Conservation (phyloP, 2,329 filamentous ascomycete genomes). For the Passalora sequoiae region DNA sequence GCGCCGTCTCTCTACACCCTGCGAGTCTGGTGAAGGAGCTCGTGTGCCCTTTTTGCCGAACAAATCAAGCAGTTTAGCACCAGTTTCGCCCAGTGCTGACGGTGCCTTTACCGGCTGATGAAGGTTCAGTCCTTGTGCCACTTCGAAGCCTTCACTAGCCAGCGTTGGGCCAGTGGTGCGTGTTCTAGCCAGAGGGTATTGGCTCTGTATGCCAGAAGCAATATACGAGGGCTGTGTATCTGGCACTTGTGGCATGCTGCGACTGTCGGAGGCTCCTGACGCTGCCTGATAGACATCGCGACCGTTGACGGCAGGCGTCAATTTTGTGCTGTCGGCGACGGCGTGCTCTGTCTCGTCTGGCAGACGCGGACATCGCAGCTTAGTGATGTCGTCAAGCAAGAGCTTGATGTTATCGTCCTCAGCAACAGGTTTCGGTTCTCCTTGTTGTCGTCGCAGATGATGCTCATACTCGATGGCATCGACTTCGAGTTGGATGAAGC, state of each 20-base stretch:
- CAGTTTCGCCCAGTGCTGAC: neutral
- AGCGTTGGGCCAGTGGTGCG: slow-evolving; percentile 16
- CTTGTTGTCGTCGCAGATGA: slow-evolving; percentile 24
- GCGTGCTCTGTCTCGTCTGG: slow-evolving; percentile 10
- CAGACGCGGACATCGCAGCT: slow-evolving; percentile 14
- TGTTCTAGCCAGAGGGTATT: neutral
- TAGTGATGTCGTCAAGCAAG: slow-evolving; percentile 21
- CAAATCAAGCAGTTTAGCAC: neutral
- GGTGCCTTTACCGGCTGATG: slow-evolving; percentile 16
- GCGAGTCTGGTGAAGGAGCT: neutral
- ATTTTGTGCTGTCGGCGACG: too few species aligned
- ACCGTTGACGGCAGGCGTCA: neutral
- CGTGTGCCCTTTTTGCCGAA: neutral
- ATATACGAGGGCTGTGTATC: neutral
- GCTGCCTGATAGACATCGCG: neutral
- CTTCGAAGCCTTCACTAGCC: slow-evolving; percentile 22
- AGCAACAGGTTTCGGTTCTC: slow-evolving; percentile 18
- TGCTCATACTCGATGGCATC: slow-evolving; percentile 26
- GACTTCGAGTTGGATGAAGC: slow-evolving; percentile 25
- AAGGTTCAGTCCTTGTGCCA: slow-evolving; percentile 28
- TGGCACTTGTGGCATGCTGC: neutral
- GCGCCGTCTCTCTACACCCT: too few species aligned
- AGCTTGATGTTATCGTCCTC: slow-evolving; percentile 14
- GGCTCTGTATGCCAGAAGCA: slow-evolving; percentile 2
- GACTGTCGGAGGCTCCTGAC: neutral